These are phyloP conservation scores for Scheffersomyces stipitis DNA, from an alignment of 805 yeast species.

Conservation along the genomic window DNA sequence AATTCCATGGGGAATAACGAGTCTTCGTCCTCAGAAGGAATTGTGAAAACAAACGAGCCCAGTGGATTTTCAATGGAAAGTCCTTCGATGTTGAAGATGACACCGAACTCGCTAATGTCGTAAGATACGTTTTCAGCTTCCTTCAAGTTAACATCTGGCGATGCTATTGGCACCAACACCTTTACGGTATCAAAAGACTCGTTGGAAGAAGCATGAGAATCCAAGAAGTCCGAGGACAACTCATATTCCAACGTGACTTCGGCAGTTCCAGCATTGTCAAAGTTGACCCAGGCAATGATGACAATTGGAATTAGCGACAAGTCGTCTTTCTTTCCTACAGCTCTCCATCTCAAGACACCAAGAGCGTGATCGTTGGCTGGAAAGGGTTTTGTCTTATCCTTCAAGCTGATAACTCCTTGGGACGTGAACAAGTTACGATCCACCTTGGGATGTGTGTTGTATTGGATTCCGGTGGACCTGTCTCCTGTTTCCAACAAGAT, in stretches of 20 bases:
- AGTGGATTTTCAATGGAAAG: slow-evolving; percentile 52
- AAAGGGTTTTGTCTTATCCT: slow-evolving; percentile 76
- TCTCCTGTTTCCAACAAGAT: slow-evolving; percentile 55
- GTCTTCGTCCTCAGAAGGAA: slow-evolving; percentile 77
- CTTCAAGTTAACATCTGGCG: slow-evolving; percentile 52
- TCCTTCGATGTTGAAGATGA: slow-evolving; percentile 60
- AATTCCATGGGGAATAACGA: slow-evolving; percentile 85
- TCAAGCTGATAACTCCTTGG: slow-evolving; percentile 62
- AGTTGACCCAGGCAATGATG: slow-evolving; percentile 82
- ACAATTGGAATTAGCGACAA: slow-evolving; percentile 53
- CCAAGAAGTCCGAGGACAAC: slow-evolving; percentile 45
- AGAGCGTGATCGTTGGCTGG: slow-evolving; percentile 89
- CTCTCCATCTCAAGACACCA: slow-evolving; percentile 93
- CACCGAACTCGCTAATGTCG: slow-evolving; percentile 65
- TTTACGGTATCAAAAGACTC: slow-evolving; percentile 53
- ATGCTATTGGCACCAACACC: slow-evolving; percentile 65
- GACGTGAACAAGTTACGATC: slow-evolving; percentile 70
- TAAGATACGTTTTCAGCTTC: slow-evolving; percentile 48
- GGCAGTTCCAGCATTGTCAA: slow-evolving; percentile 57
- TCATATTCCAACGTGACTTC: slow-evolving; percentile 91
- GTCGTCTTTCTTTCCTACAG: slow-evolving; percentile 61
- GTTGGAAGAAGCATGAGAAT: slow-evolving; percentile 17
- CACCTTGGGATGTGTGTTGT: slow-evolving; percentile 95
- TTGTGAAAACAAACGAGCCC: slow-evolving; percentile 78
- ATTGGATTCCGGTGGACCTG: slow-evolving; percentile 56